Percentiles rank a stretch among this genome's conserved stretches.
phyloP scores from a whole-genome alignment of 2,329 filamentous ascomycete genomes.

The Aspergillus sp. region DNA sequence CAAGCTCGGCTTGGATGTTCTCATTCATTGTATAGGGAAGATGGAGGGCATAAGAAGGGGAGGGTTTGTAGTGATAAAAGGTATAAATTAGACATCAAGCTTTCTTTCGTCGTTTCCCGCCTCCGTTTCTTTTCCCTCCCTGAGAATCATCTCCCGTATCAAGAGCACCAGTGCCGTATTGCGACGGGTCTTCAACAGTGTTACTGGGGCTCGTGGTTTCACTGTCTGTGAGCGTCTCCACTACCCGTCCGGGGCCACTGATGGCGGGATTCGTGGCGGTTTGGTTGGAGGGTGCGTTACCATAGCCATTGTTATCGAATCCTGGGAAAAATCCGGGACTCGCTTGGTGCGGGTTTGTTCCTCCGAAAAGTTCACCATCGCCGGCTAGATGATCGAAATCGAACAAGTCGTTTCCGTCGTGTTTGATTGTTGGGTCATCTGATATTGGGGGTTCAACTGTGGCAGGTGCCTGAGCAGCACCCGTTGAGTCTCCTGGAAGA shows the following conservation, averaged over 20 bases:
- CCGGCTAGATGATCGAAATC: slow-evolving; percentile 41
- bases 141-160: slow-evolving; percentile 17
- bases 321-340: slow-evolving; percentile 33
- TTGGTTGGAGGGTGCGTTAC: slow-evolving; percentile 17
- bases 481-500: slow-evolving; percentile 21
- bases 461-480: slow-evolving; percentile 16
- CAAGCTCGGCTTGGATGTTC: slow-evolving; percentile 1
- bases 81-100: slow-evolving; percentile 20
- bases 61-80: background rate
- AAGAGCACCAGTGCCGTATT: slow-evolving; percentile 11
- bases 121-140: slow-evolving; percentile 24
- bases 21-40: background rate
- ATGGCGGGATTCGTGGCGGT: slow-evolving; percentile 9
- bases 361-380: slow-evolving; percentile 35
- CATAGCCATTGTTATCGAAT: slow-evolving; percentile 31
- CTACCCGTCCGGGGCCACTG: slow-evolving; percentile 32
- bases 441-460: slow-evolving; percentile 19
- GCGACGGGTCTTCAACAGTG: slow-evolving; percentile 31
- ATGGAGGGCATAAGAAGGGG: background rate
- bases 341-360: slow-evolving; percentile 22
- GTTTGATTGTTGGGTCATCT: slow-evolving; percentile 23
- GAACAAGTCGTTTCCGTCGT: slow-evolving; percentile 42
- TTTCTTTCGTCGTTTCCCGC: slow-evolving; percentile 34
- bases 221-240: slow-evolving; percentile 48
- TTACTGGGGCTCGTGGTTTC: slow-evolving; percentile 44